Conservation (phyloP, 2,329 filamentous ascomycete genomes). For the Penicillium sp. region DNA sequence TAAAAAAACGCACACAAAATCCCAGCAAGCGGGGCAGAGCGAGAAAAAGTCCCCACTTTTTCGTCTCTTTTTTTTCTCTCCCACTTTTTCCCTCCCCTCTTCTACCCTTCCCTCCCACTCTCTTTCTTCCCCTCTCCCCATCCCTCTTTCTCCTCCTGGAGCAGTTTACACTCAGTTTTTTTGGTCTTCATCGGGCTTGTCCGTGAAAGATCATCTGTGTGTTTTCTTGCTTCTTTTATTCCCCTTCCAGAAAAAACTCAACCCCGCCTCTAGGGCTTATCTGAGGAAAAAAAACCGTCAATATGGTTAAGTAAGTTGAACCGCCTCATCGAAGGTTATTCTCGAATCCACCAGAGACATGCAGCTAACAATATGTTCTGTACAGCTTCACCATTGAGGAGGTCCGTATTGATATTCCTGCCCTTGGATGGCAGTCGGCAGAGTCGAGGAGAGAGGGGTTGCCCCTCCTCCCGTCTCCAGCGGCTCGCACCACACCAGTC, state of each 20-base stretch:
- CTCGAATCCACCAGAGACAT: slow-evolving; percentile 2
- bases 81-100: slow-evolving; percentile 37
- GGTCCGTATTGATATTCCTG: slow-evolving; percentile 54
- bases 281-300: slow-evolving; percentile 69
- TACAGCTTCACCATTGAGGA: slow-evolving; percentile 96
- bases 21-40: slow-evolving; percentile 26
- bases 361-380: slow-evolving; percentile 40
- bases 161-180: slow-evolving; percentile 48
- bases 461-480: neutral
- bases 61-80: slow-evolving; percentile 38
- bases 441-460: neutral
- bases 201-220: slow-evolving; percentile 51
- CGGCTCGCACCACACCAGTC: slow-evolving; percentile 1
- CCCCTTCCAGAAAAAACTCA: slow-evolving; percentile 2
- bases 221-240: slow-evolving; percentile 43
- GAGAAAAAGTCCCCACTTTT: slow-evolving; percentile 36
- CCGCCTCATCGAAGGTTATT: slow-evolving; percentile 12
- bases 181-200: slow-evolving; percentile 52
- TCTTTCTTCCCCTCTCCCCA: slow-evolving; percentile 37
- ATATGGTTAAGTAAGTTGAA: slow-evolving; percentile 97
- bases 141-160: slow-evolving; percentile 39
- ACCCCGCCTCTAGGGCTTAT: slow-evolving; percentile 51
- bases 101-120: slow-evolving; percentile 33
- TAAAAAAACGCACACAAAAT: slow-evolving; percentile 35
- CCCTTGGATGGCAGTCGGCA: neutral